These are phyloP conservation scores for Talaromyces wortmannii DNA, from an alignment of 495 filamentous ascomycete species.

Conservation along the genomic window DNA sequence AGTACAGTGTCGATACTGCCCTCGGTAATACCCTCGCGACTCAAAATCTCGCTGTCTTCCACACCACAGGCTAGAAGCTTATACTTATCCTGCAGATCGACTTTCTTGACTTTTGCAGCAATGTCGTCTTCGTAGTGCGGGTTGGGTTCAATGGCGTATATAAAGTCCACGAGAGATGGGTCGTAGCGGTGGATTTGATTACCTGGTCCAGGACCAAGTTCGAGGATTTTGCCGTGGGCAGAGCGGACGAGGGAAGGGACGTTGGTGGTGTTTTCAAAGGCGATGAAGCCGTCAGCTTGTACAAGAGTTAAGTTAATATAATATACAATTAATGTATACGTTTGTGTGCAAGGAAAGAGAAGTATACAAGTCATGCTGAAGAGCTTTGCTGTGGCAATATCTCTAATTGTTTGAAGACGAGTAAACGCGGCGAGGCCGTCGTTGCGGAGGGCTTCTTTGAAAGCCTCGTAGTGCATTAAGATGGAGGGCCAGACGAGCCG, in stretches of 20 bases:
- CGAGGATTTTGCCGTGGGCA: conserved; percentile 34
- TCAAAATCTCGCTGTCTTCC: conserved; percentile 29
- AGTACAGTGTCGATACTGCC: conserved; percentile 27
- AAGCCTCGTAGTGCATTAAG: too few relatives aligned
- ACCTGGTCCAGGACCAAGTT: conserved; percentile 42
- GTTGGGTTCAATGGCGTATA: conserved; percentile 43
- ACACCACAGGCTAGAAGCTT: conserved; percentile 25
- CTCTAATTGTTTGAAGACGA: too few relatives aligned
- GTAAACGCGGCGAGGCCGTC: too few relatives aligned
- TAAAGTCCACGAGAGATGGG: conserved; percentile 15
- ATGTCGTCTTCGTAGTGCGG: conserved; percentile 14
- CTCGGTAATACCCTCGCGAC: conserved; percentile 23
- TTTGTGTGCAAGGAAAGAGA: too few relatives aligned
- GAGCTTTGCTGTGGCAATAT: too few relatives aligned
- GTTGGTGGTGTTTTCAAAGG: conserved; percentile 30
- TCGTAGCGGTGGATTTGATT: conserved; percentile 38
- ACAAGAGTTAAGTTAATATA: too few relatives aligned
- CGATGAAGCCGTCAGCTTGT: conserved; percentile 15
- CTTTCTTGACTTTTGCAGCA: conserved; percentile 13
- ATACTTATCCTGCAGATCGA: conserved; percentile 26
- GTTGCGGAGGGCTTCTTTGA: too few relatives aligned
- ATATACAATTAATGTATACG: too few relatives aligned
- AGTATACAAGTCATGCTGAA: too few relatives aligned
- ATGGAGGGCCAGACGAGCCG: too few relatives aligned
- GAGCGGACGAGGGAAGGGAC: conserved; percentile 31